Base-by-base conservation (phyloP, 2,329 filamentous ascomycete genomes). In the Talaromyces sp. region DNA sequence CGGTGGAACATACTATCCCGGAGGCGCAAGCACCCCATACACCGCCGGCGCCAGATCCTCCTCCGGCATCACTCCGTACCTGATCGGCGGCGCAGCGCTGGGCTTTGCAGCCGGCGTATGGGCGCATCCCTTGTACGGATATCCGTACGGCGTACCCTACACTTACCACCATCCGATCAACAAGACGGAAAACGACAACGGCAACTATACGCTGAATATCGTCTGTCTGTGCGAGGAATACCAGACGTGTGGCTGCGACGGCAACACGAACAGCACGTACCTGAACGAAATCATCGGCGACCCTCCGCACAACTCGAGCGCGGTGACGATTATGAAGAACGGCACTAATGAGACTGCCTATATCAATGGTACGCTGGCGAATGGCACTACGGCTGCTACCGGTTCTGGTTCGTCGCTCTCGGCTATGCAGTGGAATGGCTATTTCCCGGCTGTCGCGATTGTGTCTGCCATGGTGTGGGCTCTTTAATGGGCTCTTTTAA, bases 201-300 rank as follows among this genome's bases (percentile, higher is more conserved):
- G 69, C 10, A 85, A 85, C 67, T 73, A 81, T 65, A 78, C 78
- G 0, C 66, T 82, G 13, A 83, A 83, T 0, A 81, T 87, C 7
- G 73, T 79, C 3, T 88, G 85, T 67, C 69, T 85, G 42, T 88
- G 85, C 69, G 75, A 82, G 63, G 68, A 81, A 61, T 82, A 82
- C 66, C 73, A 70, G 19, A 77, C 79, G 36, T 88, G 85, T 67
- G 83, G 84, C 4, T 88, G 85, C 67, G 85, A 87, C 60, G 73
- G 80, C 47, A 79, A 77, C 64, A 72, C 73, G 49, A 78, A 81
- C 62, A 66, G 67, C 53, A 79, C 75, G 1, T 80, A 77, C 63
- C 71, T 80, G 60, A 68, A 77, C 52, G 71, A 74, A 13, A 63
- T 81, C 1, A 71, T 82, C 55, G 76, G 78, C 36, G 77, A 72